Base-by-base conservation (phyloP, 768 basidiomycete genomes). In the Leccinellum albellum region DNA sequence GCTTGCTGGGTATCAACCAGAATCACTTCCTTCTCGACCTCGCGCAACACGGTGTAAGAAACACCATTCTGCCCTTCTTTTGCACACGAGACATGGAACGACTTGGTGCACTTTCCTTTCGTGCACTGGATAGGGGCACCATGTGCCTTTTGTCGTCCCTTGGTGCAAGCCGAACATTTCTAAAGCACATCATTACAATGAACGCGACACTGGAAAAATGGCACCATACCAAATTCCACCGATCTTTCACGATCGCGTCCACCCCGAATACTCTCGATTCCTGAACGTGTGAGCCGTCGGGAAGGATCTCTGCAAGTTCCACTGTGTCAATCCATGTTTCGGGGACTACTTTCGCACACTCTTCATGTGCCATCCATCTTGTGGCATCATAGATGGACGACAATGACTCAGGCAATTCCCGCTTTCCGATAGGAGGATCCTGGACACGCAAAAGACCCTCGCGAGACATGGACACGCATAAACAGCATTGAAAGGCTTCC, bases 21-120 rank as follows among this genome's bases (percentile, higher is more conserved):
- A 14, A 92, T 80, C 5, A 93, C 89, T 61, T 92, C 88, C 73
- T 91, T 91, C 73, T 91, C 87, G 0, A 91, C 82, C 63, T 89
- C 87, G 50, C 79, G 75, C n/a, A 86, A 48, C 32, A 89, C 77
- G 1, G 70, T 72, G 64, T 86, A 92, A 23, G 83, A 75, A 44
- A 91, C 79, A 10, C 81, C 82, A 4, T 74, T 68, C 3, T 74
- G 74, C 12, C 70, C 73, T 20, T 83, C 79, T 42, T 79, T 75
- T 0, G 97, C 96, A 70, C 97, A 99, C 3, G 86, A 88, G 28
- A 97, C 88, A 66, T 98, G 96, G 74, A 93, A 97, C 0, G 95
- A 91, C 68, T 89, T 91, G 12, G 90, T 80, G 64, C 95, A 98
- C 74, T 94, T 96, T 46, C 94, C 94, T 71, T 91, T 92, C 15